Percentiles rank a stretch among this genome's conserved stretches.
These are phyloP conservation scores for Amphibolis antarctica DNA, from an alignment of 106 monocot species.

Conservation along the genomic window DNA sequence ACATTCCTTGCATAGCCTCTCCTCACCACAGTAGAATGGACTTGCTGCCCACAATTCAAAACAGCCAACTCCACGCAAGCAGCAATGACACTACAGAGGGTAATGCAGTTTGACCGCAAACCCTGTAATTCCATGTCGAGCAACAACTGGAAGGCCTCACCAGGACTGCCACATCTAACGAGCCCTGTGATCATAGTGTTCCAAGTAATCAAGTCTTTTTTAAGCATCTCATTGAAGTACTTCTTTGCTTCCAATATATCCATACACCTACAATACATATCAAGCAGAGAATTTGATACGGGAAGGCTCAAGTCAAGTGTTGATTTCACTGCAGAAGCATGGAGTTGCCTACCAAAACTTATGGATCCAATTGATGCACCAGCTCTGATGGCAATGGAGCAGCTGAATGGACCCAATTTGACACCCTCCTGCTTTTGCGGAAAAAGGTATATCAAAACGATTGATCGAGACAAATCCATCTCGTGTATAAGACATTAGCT, in stretches of 20 bases:
- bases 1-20: slow-evolving; percentile 35
- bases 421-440: slow-evolving; percentile 29
- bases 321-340: slow-evolving; percentile 25
- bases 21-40: slow-evolving; percentile 31
- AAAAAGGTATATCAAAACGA: neutral
- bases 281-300: slow-evolving; percentile 43
- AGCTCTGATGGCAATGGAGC: slow-evolving; percentile 45
- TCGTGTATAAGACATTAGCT: too few species aligned
- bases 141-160: slow-evolving; percentile 21
- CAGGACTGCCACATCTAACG: slow-evolving; percentile 15
- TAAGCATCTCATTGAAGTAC: slow-evolving; percentile 35
- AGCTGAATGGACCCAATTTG: slow-evolving; percentile 37
- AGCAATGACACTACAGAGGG: slow-evolving; percentile 40
- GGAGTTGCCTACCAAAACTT: slow-evolving; percentile 39
- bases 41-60: slow-evolving; percentile 42
- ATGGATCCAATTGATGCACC: slow-evolving; percentile 21
- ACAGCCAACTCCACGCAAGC: slow-evolving; percentile 32
- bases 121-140: slow-evolving; percentile 20
- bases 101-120: slow-evolving; percentile 40
- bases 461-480: neutral
- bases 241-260: slow-evolving; percentile 28
- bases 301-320: slow-evolving; percentile 20
- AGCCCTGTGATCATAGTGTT: slow-evolving; percentile 53
- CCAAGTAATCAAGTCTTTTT: slow-evolving; percentile 57
- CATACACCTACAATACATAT: slow-evolving; percentile 58